These are phyloP conservation scores for Ceriops zippeliana DNA, from an alignment of 345 rosid species.

Conservation along the genomic window DNA sequence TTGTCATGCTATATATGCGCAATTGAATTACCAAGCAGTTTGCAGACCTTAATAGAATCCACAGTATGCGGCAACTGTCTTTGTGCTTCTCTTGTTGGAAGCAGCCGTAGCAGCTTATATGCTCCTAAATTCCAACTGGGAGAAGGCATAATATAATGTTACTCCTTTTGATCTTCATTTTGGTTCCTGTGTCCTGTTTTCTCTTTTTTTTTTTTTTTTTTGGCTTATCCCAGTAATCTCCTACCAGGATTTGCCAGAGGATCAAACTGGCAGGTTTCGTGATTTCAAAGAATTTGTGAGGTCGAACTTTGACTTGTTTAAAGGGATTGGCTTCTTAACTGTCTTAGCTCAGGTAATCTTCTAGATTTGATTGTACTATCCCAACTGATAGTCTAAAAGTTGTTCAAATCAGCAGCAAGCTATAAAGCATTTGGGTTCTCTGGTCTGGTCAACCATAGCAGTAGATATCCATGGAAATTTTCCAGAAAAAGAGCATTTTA, in stretches of 20 bases:
- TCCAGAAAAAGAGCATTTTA: too few relatives aligned
- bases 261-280: constrained; percentile 50
- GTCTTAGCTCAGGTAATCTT: constrained; percentile 40
- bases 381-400: too few relatives aligned
- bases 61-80: constrained; percentile 38
- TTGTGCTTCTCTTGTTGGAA: constrained; percentile 39
- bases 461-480: not conserved
- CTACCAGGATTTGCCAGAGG: constrained; percentile 55
- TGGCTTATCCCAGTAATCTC: not conserved
- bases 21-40: not conserved
- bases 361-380: not conserved
- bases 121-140: constrained; percentile 53
- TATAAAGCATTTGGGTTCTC: not conserved
- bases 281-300: constrained; percentile 47
- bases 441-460: not conserved
- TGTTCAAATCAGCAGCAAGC: too few relatives aligned
- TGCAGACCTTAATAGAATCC: constrained; percentile 19
- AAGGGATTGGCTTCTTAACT: constrained; percentile 40
- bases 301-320: constrained; percentile 39
- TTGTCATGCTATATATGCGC: not conserved
- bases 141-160: constrained; percentile 26
- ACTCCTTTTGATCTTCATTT: not conserved
- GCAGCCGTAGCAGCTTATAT: constrained; percentile 39
- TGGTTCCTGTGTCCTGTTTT: not conserved
- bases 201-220: not conserved